A percentile compares a stretch with the other conserved stretches of the same genome.
These are phyloP conservation scores for Quercus engelmannii DNA, from an alignment of 306 rosid genomes.

Conservation along the genomic window DNA sequence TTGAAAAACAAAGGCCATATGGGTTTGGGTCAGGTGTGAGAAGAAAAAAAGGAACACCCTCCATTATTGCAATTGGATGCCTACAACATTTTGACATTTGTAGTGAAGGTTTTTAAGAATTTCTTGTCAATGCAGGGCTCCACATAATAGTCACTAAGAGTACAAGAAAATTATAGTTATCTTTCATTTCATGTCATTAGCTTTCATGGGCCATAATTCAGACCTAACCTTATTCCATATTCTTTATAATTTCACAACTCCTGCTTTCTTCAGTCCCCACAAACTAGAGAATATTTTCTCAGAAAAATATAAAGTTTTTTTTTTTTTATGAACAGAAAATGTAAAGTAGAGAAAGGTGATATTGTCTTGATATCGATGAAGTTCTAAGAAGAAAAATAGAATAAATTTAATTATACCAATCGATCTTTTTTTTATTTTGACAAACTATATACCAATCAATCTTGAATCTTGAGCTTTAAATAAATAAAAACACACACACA, in stretches of 20 bases:
- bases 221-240: constrained; percentile 4
- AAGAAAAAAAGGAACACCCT: background rate
- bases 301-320: too few relatives aligned
- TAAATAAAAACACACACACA: too few relatives aligned
- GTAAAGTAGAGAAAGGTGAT: background rate
- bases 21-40: background rate
- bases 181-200: background rate
- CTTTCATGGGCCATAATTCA: constrained; percentile 1
- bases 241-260: background rate
- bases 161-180: background rate
- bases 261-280: too few relatives aligned
- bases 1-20: background rate
- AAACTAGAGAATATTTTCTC: too few relatives aligned
- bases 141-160: background rate
- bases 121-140: background rate
- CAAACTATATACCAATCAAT: too few relatives aligned
- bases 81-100: background rate
- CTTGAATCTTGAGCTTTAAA: too few relatives aligned
- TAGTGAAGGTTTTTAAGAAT: background rate
- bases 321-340: too few relatives aligned
- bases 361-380: too few relatives aligned
- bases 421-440: too few relatives aligned
- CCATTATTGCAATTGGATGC: background rate
- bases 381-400: too few relatives aligned
- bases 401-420: too few relatives aligned